A percentile compares a stretch with the other conserved stretches of the same genome.
Conservation (phyloP, 2,329 filamentous ascomycete species). For the Aspergillus brunneoviolaceus region DNA sequence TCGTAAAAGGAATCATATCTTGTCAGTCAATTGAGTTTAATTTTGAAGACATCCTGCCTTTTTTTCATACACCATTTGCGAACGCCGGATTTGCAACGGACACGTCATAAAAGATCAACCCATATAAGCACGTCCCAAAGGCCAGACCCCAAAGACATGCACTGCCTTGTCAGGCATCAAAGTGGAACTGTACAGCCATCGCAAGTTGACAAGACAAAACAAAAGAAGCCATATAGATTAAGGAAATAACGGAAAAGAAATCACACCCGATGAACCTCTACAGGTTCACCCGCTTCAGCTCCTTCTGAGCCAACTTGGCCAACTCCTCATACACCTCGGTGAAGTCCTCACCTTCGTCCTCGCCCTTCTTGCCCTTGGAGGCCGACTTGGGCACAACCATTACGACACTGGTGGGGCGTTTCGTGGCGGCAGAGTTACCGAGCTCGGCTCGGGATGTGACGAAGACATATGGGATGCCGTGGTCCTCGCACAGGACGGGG, state of each 20-base stretch:
- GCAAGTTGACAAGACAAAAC: constrained; percentile 21
- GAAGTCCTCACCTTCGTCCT: constrained; percentile 50
- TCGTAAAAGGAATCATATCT: not conserved
- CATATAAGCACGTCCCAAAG: constrained; percentile 34
- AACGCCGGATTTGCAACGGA: constrained; percentile 41
- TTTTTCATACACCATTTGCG: constrained; percentile 42
- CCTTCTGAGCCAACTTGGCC: constrained; percentile 60
- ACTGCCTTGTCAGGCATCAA: constrained; percentile 37
- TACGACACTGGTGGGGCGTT: constrained; percentile 93
- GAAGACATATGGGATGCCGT: constrained; percentile 95
- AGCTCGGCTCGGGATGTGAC: constrained; percentile 90
- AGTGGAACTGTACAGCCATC: constrained; percentile 40
- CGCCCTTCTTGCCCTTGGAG: constrained; percentile 51
- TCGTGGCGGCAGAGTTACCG: constrained; percentile 88
- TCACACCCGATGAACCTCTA: constrained; percentile 28
- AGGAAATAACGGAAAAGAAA: constrained; percentile 25
- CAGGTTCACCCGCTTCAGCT: constrained; percentile 57
- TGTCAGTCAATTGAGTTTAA: constrained; percentile 16
- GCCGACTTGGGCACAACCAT: constrained; percentile 65
- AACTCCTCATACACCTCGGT: constrained; percentile 56
- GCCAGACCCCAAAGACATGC: constrained; percentile 42
- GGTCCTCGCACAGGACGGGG: constrained; percentile 95
- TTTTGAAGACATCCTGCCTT: constrained; percentile 36
- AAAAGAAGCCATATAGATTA: constrained; percentile 30
- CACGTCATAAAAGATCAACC: constrained; percentile 34